A percentile compares a stretch with the other conserved stretches of the same genome.
Evolutionary conservation across 208 protist genomes (phyloP).

Genomic region (Tritrichomonas foetus): DNA sequence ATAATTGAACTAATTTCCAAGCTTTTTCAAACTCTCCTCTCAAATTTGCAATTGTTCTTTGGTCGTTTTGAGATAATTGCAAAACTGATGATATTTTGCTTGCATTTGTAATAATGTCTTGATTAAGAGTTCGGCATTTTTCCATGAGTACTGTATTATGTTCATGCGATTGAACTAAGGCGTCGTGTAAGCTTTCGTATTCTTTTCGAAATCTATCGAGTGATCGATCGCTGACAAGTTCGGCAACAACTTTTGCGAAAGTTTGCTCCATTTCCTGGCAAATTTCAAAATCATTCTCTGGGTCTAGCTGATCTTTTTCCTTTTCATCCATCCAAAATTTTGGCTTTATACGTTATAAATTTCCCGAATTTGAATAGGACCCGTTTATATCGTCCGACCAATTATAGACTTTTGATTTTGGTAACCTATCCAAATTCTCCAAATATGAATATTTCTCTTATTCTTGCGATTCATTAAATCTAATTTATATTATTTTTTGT

Average conservation of each 20-base stretch:
- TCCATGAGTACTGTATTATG: conserved; percentile 85
- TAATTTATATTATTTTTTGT: too few relatives aligned
- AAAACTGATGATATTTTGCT: conserved; percentile 87
- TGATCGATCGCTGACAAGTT: conserved; percentile 76
- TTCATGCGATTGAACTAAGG: conserved; percentile 87
- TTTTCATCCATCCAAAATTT: too few relatives aligned
- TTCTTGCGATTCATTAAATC: too few relatives aligned
- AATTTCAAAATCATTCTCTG: not conserved
- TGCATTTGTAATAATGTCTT: conserved; percentile 82
- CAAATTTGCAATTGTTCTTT: conserved; percentile 78
- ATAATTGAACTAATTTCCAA: conserved; percentile 87
- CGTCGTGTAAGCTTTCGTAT: conserved; percentile 91
- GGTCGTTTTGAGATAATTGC: conserved; percentile 84
- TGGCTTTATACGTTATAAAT: too few relatives aligned
- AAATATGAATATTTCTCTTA: too few relatives aligned
- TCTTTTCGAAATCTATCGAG: conserved; percentile 83
- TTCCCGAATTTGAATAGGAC: too few relatives aligned
- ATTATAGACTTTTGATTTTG: too few relatives aligned
- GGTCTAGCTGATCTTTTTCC: too few relatives aligned
- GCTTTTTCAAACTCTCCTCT: conserved; percentile 70
- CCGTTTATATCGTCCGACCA: too few relatives aligned
- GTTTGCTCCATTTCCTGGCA: conserved; percentile 72
- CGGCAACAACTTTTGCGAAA: conserved; percentile 73
- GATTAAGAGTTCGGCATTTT: conserved; percentile 78
- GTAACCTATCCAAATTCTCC: too few relatives aligned